Conservation (phyloP, 768 basidiomycete species). For the Paxillus ammoniavirescens region DNA sequence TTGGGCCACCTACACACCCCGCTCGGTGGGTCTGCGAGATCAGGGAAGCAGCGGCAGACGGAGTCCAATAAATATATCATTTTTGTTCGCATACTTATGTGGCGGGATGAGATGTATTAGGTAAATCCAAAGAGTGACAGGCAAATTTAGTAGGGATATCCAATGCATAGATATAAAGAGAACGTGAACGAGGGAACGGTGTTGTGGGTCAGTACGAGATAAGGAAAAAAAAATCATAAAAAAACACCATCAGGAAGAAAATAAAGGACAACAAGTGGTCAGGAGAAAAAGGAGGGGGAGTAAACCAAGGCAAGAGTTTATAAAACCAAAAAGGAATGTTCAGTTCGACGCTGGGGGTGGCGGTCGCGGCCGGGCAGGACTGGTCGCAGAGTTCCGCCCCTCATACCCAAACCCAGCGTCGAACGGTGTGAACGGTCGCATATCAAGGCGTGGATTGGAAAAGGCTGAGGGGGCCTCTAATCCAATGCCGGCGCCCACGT, state of each 20-base stretch:
- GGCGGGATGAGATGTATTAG: background rate
- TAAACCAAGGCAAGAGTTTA: background rate
- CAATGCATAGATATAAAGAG: background rate
- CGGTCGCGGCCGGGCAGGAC: conserved; percentile 1
- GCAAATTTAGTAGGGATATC: background rate
- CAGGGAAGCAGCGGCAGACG: no score
- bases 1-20: no score
- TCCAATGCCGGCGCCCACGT: conserved; percentile 18
- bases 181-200: background rate
- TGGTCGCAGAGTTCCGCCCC: conserved; percentile 1
- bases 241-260: background rate
- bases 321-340: background rate
- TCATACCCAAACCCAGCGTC: conserved; percentile 28
- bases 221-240: no score
- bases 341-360: conserved; percentile 10
- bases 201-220: no score
- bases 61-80: background rate
- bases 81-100: background rate
- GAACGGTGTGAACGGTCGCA: conserved; percentile 51
- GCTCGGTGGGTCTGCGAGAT: no score
- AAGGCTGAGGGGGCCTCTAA: conserved; percentile 13
- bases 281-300: background rate
- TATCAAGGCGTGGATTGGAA: conserved; percentile 27
- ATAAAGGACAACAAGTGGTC: background rate
- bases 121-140: background rate